These are phyloP conservation scores for Lenwebbia sp. DNA, from an alignment of 345 rosid species.

Conservation along the genomic window DNA sequence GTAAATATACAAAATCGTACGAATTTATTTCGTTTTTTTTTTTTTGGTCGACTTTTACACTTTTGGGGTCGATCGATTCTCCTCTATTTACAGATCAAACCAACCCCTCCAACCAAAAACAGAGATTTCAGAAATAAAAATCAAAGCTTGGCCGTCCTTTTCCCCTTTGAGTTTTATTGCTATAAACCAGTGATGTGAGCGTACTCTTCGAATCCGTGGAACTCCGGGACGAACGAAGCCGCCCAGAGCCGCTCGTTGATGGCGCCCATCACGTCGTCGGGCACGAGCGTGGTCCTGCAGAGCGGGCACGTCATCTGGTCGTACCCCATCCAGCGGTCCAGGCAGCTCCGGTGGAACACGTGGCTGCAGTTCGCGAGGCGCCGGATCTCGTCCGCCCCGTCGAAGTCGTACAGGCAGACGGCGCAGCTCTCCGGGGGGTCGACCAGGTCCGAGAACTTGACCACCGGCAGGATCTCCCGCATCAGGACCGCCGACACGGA, in stretches of 20 bases:
- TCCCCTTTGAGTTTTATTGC: neutral
- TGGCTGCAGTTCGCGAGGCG: conserved; percentile 15
- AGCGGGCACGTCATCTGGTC: conserved; percentile 13
- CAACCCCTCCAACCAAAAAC: neutral
- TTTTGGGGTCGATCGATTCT: neutral
- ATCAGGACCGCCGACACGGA: conserved; percentile 9
- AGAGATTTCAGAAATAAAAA: neutral
- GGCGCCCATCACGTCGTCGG: conserved; percentile 2
- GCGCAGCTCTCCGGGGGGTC: conserved; percentile 14
- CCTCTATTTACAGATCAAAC: neutral
- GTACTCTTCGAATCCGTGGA: neutral
- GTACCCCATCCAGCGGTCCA: conserved; percentile 14
- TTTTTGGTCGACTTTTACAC: neutral
- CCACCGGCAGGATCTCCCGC: conserved; percentile 11
- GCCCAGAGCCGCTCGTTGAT: conserved; percentile 11
- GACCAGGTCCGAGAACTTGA: conserved; percentile 1
- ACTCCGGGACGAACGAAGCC: conserved; percentile 3
- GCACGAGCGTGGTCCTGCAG: conserved; percentile 8
- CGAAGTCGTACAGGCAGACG: conserved; percentile 13
- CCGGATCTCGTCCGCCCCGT: conserved; percentile 4
- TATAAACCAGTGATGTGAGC: neutral
- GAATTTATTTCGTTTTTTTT: neutral
- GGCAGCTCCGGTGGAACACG: conserved; percentile 9
- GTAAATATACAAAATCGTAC: neutral
- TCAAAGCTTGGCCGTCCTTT: neutral